phyloP scores from a whole-genome alignment of 164 flowering plant species.

The Berberis vulgaris region DNA sequence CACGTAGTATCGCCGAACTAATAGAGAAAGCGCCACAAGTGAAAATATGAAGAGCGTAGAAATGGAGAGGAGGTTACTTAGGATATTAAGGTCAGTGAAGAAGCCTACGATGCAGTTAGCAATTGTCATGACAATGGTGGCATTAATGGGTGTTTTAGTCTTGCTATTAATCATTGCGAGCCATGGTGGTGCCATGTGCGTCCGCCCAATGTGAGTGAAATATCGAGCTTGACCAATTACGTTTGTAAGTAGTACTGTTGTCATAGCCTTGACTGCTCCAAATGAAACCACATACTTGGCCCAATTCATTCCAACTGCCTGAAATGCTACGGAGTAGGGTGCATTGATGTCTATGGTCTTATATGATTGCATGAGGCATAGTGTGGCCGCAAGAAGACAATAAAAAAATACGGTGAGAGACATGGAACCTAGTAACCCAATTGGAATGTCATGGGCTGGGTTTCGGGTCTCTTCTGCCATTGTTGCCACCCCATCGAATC shows the following conservation, averaged over 20 bases:
- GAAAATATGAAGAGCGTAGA: constrained; percentile 53
- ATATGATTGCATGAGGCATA: constrained; percentile 48
- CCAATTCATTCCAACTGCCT: constrained; percentile 41
- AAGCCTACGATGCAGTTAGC: constrained; percentile 39
- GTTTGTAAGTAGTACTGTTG: constrained; percentile 35
- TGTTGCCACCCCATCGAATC: constrained; percentile 58
- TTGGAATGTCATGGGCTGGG: constrained; percentile 55
- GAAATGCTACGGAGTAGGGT: constrained; percentile 45
- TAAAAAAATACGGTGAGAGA: constrained; percentile 26
- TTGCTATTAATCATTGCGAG: constrained; percentile 29
- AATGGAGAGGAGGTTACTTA: constrained; percentile 46
- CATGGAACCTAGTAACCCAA: constrained; percentile 66
- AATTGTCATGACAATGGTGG: constrained; percentile 40
- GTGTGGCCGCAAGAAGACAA: constrained; percentile 36
- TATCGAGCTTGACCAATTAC: constrained; percentile 59
- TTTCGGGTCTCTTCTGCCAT: constrained; percentile 71
- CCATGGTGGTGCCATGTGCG: constrained; percentile 56
- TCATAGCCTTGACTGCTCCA: constrained; percentile 52
- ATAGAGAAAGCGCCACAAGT: constrained; percentile 43
- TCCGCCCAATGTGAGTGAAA: constrained; percentile 54
- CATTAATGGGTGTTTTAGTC: constrained; percentile 54
- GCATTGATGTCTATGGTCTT: constrained; percentile 28
- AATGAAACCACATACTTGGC: constrained; percentile 47
- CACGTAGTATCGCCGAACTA: constrained; percentile 47
- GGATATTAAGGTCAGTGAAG: constrained; percentile 42